Evolutionary conservation across 768 basidiomycete genomes (phyloP).

Genomic region (Mycena indigotica): DNA sequence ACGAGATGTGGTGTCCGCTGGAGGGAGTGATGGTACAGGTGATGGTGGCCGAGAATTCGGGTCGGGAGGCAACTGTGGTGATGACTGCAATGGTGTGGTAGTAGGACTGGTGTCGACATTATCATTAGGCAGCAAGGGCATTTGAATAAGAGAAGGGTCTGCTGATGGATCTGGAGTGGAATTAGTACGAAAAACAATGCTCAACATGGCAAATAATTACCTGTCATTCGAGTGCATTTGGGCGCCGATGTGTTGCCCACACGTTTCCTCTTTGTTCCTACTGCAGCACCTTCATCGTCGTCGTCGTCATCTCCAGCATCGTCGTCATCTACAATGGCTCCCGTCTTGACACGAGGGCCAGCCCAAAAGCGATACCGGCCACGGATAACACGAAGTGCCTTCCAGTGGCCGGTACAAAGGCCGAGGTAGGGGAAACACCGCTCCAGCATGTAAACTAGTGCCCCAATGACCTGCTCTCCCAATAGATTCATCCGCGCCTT

Average conservation of each 20-base stretch:
- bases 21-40: background rate
- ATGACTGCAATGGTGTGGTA: background rate
- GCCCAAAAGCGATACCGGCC: background rate
- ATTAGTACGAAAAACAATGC: background rate
- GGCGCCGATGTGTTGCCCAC: background rate
- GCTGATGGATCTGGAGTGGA: background rate
- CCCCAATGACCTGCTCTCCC: background rate
- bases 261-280: background rate
- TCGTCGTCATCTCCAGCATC: background rate
- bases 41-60: background rate
- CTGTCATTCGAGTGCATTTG: background rate
- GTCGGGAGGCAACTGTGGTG: background rate
- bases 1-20: background rate
- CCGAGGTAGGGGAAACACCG: background rate
- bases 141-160: background rate
- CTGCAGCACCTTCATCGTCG: too few species aligned
- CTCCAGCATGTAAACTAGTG: background rate
- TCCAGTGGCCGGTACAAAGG: background rate
- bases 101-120: background rate
- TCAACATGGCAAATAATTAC: background rate
- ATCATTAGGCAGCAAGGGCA: background rate
- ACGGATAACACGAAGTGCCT: background rate
- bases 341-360: background rate
- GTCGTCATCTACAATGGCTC: background rate
- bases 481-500: background rate